Evolutionary conservation across 345 rosid genomes (phyloP).

Genomic region (Linum tenue): DNA sequence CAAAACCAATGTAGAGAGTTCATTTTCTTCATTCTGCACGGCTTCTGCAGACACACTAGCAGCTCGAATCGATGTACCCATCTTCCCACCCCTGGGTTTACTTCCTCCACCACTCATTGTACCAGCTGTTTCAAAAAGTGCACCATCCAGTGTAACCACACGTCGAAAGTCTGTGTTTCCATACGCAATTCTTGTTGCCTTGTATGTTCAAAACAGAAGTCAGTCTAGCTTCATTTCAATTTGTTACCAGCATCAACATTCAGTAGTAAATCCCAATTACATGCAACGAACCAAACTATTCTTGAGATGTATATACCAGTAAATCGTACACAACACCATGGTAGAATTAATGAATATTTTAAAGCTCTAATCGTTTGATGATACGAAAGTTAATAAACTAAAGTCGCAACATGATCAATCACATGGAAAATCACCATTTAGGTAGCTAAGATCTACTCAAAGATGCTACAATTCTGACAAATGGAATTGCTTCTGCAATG

Average conservation of each 20-base stretch:
- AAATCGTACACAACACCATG: not conserved
- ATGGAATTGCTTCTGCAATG: no score
- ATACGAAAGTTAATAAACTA: no score
- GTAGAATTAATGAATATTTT: not conserved
- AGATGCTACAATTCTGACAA: no score
- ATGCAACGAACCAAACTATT: not conserved
- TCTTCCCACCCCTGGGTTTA: conserved; percentile 93
- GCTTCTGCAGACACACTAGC: conserved; percentile 65
- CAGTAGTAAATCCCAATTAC: not conserved
- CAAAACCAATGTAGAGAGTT: conserved; percentile 49
- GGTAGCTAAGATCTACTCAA: no score
- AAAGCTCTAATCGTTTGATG: not conserved
- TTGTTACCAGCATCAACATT: not conserved
- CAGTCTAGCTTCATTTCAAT: not conserved
- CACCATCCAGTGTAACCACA: conserved; percentile 91
- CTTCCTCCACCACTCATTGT: conserved; percentile 99
- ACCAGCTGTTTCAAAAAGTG: conserved; percentile 92
- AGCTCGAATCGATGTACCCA: conserved; percentile 87
- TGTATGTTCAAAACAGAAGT: conserved; percentile 16
- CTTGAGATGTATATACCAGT: not conserved
- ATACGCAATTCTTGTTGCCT: conserved; percentile 90
- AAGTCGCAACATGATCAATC: no score
- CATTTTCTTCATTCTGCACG: conserved; percentile 58
- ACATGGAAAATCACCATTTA: no score
- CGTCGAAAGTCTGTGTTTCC: conserved; percentile 70